These are phyloP conservation scores for Sporobolomyces roseus DNA, from an alignment of 768 basidiomycete species.

Conservation along the genomic window DNA sequence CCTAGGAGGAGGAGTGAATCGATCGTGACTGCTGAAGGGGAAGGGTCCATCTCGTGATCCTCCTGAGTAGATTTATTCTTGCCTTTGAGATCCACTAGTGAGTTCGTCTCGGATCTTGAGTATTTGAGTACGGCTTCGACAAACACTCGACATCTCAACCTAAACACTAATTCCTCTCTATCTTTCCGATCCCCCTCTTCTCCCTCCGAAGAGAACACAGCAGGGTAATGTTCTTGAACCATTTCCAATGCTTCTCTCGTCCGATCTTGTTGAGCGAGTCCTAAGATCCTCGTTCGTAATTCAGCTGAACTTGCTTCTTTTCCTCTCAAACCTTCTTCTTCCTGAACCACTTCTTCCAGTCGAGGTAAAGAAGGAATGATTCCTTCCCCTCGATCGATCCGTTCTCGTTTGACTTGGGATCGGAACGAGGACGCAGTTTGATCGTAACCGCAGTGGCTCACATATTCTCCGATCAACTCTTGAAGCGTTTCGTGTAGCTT, in stretches of 20 bases:
- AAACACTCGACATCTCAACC: slow-evolving; percentile 76
- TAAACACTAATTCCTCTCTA: slow-evolving; percentile 69
- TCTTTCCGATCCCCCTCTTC: slow-evolving; percentile 63
- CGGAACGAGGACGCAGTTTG: slow-evolving; percentile 67
- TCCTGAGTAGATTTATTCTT: slow-evolving; percentile 17
- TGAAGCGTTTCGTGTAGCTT: slow-evolving; percentile 62
- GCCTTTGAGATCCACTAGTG: slow-evolving; percentile 6
- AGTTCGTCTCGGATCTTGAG: slow-evolving; percentile 51
- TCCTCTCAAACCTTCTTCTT: background rate
- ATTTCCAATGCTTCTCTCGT: slow-evolving; percentile 65
- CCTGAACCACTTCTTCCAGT: background rate
- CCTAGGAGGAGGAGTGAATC: slow-evolving; percentile 70
- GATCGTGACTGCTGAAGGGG: slow-evolving; percentile 50
- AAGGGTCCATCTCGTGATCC: slow-evolving; percentile 37
- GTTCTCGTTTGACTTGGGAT: slow-evolving; percentile 50
- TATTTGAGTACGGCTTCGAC: slow-evolving; percentile 69
- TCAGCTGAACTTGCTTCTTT: background rate
- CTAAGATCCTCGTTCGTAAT: slow-evolving; percentile 64
- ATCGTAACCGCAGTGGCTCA: slow-evolving; percentile 78
- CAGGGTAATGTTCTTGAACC: slow-evolving; percentile 59
- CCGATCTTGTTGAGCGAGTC: slow-evolving; percentile 65
- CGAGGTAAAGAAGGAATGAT: slow-evolving; percentile 1
- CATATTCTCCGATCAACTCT: slow-evolving; percentile 70
- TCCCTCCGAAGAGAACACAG: slow-evolving; percentile 56
- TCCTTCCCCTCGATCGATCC: slow-evolving; percentile 14